Conservation (phyloP, 495 filamentous ascomycete genomes). For the Talaromyces wortmannii region DNA sequence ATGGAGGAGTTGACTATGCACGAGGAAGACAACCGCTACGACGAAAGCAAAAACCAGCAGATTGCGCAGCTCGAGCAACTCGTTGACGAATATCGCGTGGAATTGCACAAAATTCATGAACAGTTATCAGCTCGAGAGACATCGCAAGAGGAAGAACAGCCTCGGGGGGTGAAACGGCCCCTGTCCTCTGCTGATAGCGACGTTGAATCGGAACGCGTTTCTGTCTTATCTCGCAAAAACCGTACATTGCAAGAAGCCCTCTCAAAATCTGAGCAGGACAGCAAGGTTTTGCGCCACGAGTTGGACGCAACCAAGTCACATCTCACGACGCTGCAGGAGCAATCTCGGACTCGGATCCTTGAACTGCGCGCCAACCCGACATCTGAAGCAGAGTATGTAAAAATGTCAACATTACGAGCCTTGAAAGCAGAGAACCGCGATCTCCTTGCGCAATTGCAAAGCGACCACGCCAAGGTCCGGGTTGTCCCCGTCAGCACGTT, state of each 20-base stretch:
- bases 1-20: slow-evolving; percentile 83
- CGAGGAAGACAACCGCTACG: slow-evolving; percentile 56
- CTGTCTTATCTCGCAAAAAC: slow-evolving; percentile 77
- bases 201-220: slow-evolving; percentile 67
- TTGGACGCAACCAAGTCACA: slow-evolving; percentile 65
- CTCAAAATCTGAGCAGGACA: slow-evolving; percentile 56
- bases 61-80: slow-evolving; percentile 78
- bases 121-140: slow-evolving; percentile 62
- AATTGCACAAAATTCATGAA: slow-evolving; percentile 64
- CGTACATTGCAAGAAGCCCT: slow-evolving; percentile 74
- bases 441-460: slow-evolving; percentile 69
- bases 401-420: slow-evolving; percentile 65
- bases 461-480: slow-evolving; percentile 31
- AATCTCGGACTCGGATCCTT: slow-evolving; percentile 76
- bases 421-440: slow-evolving; percentile 80
- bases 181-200: slow-evolving; percentile 58
- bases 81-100: slow-evolving; percentile 81
- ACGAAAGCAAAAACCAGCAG: slow-evolving; percentile 67
- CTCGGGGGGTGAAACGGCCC: slow-evolving; percentile 32
- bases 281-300: slow-evolving; percentile 64
- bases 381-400: slow-evolving; percentile 71
- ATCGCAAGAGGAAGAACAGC: slow-evolving; percentile 20
- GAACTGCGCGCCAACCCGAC: slow-evolving; percentile 88
- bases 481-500: slow-evolving; percentile 70
- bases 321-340: slow-evolving; percentile 61